Evolutionary conservation across 2,329 filamentous ascomycete genomes (phyloP), one percentile per base, ranked within the genome.

Genomic region (Trichoderma sp.): DNA sequence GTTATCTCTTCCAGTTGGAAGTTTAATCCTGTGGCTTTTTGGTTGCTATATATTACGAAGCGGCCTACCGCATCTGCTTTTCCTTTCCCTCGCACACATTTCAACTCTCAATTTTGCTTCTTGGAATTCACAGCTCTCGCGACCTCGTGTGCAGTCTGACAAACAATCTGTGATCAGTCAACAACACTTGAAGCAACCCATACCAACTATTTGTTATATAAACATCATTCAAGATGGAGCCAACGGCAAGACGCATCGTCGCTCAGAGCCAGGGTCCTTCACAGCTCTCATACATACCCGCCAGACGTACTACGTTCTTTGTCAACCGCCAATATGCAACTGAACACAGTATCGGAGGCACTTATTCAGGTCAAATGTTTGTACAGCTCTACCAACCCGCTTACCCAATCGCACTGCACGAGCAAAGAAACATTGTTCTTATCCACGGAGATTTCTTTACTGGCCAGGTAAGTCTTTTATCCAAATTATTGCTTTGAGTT

Each of bases 371-470:
- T 0, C 74, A 76, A 54, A 79, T 79, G 77, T 71, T 83, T 73
- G 74, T 84, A 76, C 77, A 79, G 67, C 64, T 69, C 2, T 68
- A 78, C 1, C 73, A 77, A 30, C 77, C 77, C 1, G 16, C 65
- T 0, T 28, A 68, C 16, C 70, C 59, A 28, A 24, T 55, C 2
- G 71, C 77, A 8, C 63, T 2, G 8, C 68, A 0, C 70, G 0
- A 5, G 32, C 32, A 34, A 14, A 34, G 70, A 5, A 76, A 78
- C 10, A 70, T 81, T 34, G 66, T 81, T 5, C 71, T 81, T 24
- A 74, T 81, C 37, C 79, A 81, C 34, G 79, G 77, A 16, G 78
- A 80, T 34, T 78, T 74, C 21, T 78, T 81, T 59, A 77, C 77
- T 51, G 77, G 78, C 7, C 73, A 78, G 70, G 78, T 79, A 66